A percentile compares a stretch with the other conserved stretches of the same genome.
Evolutionary conservation across 164 flowering plant species (phyloP).

Genomic region (Paratinospora sagittata): DNA sequence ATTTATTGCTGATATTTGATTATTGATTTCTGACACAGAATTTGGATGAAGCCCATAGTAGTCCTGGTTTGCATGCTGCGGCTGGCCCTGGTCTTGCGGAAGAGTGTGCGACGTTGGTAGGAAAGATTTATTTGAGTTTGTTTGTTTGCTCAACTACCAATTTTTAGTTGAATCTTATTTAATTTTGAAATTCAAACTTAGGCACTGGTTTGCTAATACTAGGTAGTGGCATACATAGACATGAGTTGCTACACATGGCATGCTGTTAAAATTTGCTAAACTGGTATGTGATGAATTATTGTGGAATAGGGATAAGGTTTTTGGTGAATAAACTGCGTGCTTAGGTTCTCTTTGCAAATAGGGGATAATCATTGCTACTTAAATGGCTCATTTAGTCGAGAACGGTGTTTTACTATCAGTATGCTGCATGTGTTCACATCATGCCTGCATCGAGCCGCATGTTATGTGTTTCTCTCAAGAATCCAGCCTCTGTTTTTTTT

Average conservation of each 20-base stretch:
- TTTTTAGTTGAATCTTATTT: background rate
- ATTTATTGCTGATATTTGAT: slow-evolving; percentile 2
- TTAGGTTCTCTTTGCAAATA: background rate
- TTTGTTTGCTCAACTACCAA: background rate
- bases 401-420: background rate
- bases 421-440: background rate
- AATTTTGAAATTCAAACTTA: background rate
- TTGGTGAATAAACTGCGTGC: no score
- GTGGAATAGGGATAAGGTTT: no score
- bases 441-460: background rate
- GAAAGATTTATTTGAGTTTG: slow-evolving; percentile 3
- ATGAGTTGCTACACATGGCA: no score
- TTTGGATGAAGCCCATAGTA: slow-evolving; percentile 94
- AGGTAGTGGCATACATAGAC: background rate
- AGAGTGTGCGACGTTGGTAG: slow-evolving; percentile 86
- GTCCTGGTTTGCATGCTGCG: slow-evolving; percentile 94
- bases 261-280: no score
- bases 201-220: background rate
- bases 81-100: slow-evolving; percentile 99
- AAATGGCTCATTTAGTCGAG: background rate
- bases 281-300: no score
- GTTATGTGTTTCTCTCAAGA: background rate
- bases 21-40: slow-evolving; percentile 35
- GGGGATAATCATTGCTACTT: background rate
- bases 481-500: no score